Percentiles rank a stretch among this genome's conserved stretches.
Conservation (phyloP, 1,284 basidiomycete genomes). For the Malassezia brasiliensis region DNA sequence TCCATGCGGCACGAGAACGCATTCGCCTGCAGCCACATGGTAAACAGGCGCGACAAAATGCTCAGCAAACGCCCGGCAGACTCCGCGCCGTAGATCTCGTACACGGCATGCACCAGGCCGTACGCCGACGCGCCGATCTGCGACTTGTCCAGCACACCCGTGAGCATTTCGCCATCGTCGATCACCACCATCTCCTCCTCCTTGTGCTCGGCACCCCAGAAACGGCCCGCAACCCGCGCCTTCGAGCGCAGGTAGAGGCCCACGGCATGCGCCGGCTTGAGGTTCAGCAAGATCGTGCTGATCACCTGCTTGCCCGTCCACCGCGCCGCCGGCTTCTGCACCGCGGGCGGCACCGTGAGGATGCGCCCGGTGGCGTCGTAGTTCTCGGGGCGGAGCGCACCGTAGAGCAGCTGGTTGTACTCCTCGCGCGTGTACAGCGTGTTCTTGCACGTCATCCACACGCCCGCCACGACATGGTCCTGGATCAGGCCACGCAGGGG, state of each 20-base stretch:
- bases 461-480: slow-evolving; percentile 95
- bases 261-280: slow-evolving; percentile 69
- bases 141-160: slow-evolving; percentile 87
- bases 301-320: slow-evolving; percentile 99
- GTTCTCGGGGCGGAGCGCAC: slow-evolving; percentile 80
- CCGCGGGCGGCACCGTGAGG: slow-evolving; percentile 74
- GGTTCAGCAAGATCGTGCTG: slow-evolving; percentile 57
- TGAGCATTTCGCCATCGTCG: slow-evolving; percentile 85
- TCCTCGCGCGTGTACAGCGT: slow-evolving; percentile 90
- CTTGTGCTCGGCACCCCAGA: slow-evolving; percentile 58
- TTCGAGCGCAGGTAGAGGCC: slow-evolving; percentile 79
- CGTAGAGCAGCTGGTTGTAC: slow-evolving; percentile 93
- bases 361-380: slow-evolving; percentile 62
- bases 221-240: slow-evolving; percentile 70
- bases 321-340: slow-evolving; percentile 77
- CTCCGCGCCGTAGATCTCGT: slow-evolving; percentile 90
- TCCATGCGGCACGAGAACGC: slow-evolving; percentile 99
- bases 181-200: slow-evolving; percentile 79
- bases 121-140: slow-evolving; percentile 93
- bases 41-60: slow-evolving; percentile 84
- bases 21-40: slow-evolving; percentile 90
- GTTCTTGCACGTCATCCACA: slow-evolving; percentile 97
- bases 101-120: slow-evolving; percentile 94
- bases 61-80: slow-evolving; percentile 83
- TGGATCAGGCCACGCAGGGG: slow-evolving; percentile 96